phyloP scores from a whole-genome alignment of 2,329 filamentous ascomycete species.

The Colletotrichum magnum region DNA sequence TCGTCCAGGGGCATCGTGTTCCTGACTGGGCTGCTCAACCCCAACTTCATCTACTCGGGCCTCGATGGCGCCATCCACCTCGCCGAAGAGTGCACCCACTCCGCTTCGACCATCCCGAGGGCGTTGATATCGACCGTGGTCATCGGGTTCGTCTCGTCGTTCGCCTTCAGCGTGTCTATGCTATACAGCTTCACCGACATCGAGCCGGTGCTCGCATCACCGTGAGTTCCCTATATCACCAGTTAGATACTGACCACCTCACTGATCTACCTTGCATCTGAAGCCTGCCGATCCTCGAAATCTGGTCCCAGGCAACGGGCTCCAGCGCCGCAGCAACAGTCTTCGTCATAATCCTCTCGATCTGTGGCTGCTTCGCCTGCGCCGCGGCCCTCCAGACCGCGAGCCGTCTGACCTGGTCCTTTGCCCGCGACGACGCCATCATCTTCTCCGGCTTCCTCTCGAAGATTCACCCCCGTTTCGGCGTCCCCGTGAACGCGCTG shows the following conservation, averaged over 20 bases:
- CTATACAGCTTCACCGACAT: conserved; percentile 44
- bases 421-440: conserved; percentile 32
- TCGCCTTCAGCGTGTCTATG: conserved; percentile 50
- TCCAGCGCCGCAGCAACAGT: conserved; percentile 11
- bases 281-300: conserved; percentile 27
- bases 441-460: conserved; percentile 14
- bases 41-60: conserved; percentile 54
- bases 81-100: conserved; percentile 52
- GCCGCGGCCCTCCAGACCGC: conserved; percentile 27
- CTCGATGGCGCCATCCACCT: conserved; percentile 55
- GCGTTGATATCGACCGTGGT: conserved; percentile 50
- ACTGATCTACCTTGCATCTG: not conserved
- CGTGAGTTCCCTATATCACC: too few species aligned
- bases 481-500: conserved; percentile 30
- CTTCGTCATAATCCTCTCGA: not conserved
- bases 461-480: not conserved
- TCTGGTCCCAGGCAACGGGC: conserved; percentile 29
- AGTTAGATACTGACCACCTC: too few species aligned
- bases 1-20: conserved; percentile 50
- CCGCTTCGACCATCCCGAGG: conserved; percentile 49
- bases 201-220: conserved; percentile 33
- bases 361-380: conserved; percentile 35
- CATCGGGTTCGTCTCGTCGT: conserved; percentile 51
- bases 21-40: conserved; percentile 55
- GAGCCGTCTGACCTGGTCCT: conserved; percentile 36